Evolutionary conservation across 139 green algal genomes (phyloP).

Genomic region (Chlorella sorokiniana): DNA sequence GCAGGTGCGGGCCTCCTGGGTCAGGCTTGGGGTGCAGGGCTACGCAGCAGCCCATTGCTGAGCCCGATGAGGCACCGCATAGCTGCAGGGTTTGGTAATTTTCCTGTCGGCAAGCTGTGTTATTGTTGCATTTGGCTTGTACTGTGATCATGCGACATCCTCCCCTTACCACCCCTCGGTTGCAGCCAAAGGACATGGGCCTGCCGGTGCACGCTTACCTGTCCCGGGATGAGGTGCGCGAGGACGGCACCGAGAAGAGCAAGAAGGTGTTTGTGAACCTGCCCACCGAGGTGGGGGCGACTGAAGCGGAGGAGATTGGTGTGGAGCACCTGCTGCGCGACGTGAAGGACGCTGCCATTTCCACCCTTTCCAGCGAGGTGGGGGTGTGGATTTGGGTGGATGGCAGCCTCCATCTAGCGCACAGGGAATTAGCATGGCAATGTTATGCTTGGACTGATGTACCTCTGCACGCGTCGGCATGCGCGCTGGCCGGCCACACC

Average conservation of each 20-base stretch:
- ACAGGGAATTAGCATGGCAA: too few species aligned
- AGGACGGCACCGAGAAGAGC: conserved; percentile 93
- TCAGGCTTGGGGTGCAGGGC: not conserved
- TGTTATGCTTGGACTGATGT: too few species aligned
- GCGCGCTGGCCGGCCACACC: too few species aligned
- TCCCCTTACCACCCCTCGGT: not conserved
- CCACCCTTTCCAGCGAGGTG: conserved; percentile 85
- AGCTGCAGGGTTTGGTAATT: not conserved
- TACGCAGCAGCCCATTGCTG: not conserved
- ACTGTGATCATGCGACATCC: not conserved
- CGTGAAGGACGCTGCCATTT: conserved; percentile 92
- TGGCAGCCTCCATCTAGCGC: too few species aligned
- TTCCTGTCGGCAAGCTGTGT: not conserved
- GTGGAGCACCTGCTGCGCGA: conserved; percentile 99
- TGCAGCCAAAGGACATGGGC: conserved; percentile 91
- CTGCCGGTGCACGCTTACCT: conserved; percentile 86
- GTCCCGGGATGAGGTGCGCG: conserved; percentile 87
- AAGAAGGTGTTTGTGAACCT: conserved; percentile 92
- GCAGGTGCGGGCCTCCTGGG: conserved; percentile 54
- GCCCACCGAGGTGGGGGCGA: conserved; percentile 93
- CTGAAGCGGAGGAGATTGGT: conserved; percentile 98
- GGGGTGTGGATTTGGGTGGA: not conserved
- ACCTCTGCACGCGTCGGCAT: too few species aligned
- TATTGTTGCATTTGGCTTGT: not conserved
- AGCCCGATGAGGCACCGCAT: too few species aligned